phyloP scores from a whole-genome alignment of 768 basidiomycete species.

The Russula dissimulans region DNA sequence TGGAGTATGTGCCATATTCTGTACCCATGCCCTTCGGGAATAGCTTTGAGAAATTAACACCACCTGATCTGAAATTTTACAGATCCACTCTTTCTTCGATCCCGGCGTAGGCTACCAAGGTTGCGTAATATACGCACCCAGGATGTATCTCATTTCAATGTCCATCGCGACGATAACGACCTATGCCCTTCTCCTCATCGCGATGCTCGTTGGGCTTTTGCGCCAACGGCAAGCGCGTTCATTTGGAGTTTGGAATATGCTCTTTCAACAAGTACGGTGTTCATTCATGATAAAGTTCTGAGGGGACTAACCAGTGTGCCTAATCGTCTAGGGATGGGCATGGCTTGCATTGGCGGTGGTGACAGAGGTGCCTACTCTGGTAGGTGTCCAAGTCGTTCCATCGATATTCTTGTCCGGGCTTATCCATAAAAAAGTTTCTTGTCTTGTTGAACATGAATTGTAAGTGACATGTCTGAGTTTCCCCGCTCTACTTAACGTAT shows the following conservation, averaged over 20 bases:
- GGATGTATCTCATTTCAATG: not conserved
- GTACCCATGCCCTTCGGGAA: not conserved
- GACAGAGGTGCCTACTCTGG: constrained; percentile 9
- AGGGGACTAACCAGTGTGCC: not conserved
- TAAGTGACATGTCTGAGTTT: not conserved
- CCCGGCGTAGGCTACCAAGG: not conserved
- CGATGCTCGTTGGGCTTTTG: constrained; percentile 2
- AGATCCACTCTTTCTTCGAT: not conserved
- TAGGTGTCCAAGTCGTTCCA: not conserved
- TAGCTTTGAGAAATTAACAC: not conserved
- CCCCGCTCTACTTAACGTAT: not conserved
- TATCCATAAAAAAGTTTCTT: not conserved
- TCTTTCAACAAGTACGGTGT: not conserved
- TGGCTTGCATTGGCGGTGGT: constrained; percentile 10
- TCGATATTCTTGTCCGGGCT: not conserved
- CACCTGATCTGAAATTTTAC: not conserved
- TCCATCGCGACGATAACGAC: not conserved
- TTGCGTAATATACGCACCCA: not conserved
- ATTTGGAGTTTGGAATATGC: constrained; percentile 3
- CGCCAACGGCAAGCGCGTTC: not conserved
- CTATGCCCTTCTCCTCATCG: not conserved
- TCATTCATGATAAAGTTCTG: too few relatives aligned
- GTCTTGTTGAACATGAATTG: not conserved
- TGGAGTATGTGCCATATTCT: not conserved
- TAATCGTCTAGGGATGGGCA: constrained; percentile 2